Evolutionary conservation across 169 alveolate genomes (phyloP).

Genomic region (Plasmodium malariae): DNA sequence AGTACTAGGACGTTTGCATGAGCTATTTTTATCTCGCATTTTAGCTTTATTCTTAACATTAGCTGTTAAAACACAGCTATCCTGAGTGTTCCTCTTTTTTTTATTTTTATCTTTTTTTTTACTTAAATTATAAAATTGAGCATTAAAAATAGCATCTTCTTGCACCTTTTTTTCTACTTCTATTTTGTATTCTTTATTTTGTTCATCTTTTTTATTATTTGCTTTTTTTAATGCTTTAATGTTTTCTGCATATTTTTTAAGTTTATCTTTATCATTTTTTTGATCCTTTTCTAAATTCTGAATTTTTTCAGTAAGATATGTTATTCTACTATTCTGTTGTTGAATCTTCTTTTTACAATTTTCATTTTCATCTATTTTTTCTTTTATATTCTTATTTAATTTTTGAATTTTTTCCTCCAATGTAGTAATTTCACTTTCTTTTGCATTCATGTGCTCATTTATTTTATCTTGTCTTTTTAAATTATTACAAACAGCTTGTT

Average conservation of each 20-base stretch:
- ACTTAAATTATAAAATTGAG: slow-evolving; percentile 45
- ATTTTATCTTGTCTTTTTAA: slow-evolving; percentile 46
- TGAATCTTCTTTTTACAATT: slow-evolving; percentile 43
- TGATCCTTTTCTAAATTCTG: slow-evolving; percentile 28
- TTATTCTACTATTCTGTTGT: slow-evolving; percentile 34
- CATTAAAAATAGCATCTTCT: slow-evolving; percentile 42
- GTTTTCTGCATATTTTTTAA: slow-evolving; percentile 31
- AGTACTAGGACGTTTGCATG: neutral
- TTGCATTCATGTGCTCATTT: slow-evolving; percentile 38
- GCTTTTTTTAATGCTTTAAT: slow-evolving; percentile 45
- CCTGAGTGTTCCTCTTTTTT: slow-evolving; percentile 13
- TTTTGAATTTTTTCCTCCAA: slow-evolving; percentile 39
- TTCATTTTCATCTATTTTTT: slow-evolving; percentile 59
- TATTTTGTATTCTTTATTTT: slow-evolving; percentile 15
- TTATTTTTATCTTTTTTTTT: slow-evolving; percentile 18
- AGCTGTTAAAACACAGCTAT: neutral
- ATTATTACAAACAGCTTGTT: slow-evolving; percentile 35
- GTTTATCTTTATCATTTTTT: slow-evolving; percentile 39
- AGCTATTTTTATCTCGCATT: neutral
- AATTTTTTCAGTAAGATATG: slow-evolving; percentile 24
- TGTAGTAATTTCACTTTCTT: slow-evolving; percentile 19
- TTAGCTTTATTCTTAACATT: neutral
- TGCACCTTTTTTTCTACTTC: slow-evolving; percentile 22
- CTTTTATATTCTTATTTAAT: slow-evolving; percentile 24
- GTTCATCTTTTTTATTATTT: slow-evolving; percentile 21